Evolutionary conservation across 768 basidiomycete genomes (phyloP).

Genomic region (Lentinula guzmanii): DNA sequence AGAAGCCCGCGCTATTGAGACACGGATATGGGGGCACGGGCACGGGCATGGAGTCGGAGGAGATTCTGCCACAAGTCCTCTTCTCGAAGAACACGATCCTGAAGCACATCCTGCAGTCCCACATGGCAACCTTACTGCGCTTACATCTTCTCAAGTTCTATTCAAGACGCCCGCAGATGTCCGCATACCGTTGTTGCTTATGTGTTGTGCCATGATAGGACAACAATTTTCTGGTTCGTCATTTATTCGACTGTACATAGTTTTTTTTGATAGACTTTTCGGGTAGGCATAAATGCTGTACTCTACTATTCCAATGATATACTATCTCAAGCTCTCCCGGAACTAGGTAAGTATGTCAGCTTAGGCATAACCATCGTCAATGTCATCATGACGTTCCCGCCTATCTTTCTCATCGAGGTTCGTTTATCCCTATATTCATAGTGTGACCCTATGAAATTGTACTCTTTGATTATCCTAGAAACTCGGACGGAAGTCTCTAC

Average conservation of each 20-base stretch:
- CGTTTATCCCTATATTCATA: conserved; percentile 3
- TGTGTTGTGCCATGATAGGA: conserved; percentile 66
- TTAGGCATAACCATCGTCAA: conserved; percentile 83
- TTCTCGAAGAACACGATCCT: conserved; percentile 18
- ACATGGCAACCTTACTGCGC: conserved; percentile 8
- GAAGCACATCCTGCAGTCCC: conserved; percentile 21
- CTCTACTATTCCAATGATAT: conserved; percentile 91
- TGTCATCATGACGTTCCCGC: conserved; percentile 77
- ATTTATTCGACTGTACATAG: background rate
- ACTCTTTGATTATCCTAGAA: conserved; percentile 34
- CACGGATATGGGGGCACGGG: conserved; percentile 46
- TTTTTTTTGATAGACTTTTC: conserved; percentile 4
- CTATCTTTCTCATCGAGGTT: conserved; percentile 84
- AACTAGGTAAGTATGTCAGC: conserved; percentile 76
- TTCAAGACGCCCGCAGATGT: conserved; percentile 39
- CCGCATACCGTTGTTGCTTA: conserved; percentile 55
- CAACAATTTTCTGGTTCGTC: conserved; percentile 72
- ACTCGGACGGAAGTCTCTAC: conserved; percentile 64
- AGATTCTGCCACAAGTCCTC: background rate
- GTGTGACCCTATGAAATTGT: background rate
- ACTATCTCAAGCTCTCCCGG: conserved; percentile 71
- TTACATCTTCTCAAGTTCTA: conserved; percentile 52
- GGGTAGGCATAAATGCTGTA: conserved; percentile 75
- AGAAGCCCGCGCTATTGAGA: conserved; percentile 33
- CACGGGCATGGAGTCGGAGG: conserved; percentile 12